These are phyloP conservation scores for Lipomyces orientalis DNA, from an alignment of 805 yeast genomes.

Conservation along the genomic window DNA sequence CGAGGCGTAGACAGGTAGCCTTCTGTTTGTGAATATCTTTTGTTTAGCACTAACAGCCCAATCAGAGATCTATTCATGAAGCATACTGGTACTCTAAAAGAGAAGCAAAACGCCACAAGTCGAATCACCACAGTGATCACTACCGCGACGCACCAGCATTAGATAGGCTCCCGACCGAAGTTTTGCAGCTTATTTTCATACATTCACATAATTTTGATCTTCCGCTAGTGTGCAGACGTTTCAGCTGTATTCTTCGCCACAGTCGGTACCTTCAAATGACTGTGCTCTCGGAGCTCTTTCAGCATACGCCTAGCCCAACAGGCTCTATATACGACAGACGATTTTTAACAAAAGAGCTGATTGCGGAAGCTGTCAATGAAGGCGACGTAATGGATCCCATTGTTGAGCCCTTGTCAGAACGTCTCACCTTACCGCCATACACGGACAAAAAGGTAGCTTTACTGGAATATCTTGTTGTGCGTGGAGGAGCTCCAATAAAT, in stretches of 20 bases:
- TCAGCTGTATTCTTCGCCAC: conserved; percentile 8
- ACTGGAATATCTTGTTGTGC: conserved; percentile 21
- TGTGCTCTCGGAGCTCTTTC: conserved; percentile 14
- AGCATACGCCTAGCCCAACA: conserved; percentile 9
- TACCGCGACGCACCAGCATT: conserved; percentile 8
- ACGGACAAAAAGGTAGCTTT: conserved; percentile 17
- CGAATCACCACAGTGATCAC: background rate
- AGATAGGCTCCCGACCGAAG: conserved; percentile 26
- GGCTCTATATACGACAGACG: conserved; percentile 18
- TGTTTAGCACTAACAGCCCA: background rate
- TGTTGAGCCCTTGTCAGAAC: conserved; percentile 13
- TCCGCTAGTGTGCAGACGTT: conserved; percentile 20
- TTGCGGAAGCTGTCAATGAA: conserved; percentile 6
- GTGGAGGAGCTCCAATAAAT: conserved; percentile 21
- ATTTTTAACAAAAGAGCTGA: conserved; percentile 21
- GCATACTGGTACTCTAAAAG: background rate
- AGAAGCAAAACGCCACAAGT: background rate
- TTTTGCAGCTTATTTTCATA: conserved; percentile 24
- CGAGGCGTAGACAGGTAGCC: conserved; percentile 23
- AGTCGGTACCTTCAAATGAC: conserved; percentile 15
- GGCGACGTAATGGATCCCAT: conserved; percentile 13
- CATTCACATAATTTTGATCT: conserved; percentile 18
- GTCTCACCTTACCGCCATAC: conserved; percentile 14
- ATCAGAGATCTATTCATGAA: conserved; percentile 6
- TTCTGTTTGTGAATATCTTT: background rate